phyloP scores from a whole-genome alignment of 208 protist species.

The Crithidia expoeki region DNA sequence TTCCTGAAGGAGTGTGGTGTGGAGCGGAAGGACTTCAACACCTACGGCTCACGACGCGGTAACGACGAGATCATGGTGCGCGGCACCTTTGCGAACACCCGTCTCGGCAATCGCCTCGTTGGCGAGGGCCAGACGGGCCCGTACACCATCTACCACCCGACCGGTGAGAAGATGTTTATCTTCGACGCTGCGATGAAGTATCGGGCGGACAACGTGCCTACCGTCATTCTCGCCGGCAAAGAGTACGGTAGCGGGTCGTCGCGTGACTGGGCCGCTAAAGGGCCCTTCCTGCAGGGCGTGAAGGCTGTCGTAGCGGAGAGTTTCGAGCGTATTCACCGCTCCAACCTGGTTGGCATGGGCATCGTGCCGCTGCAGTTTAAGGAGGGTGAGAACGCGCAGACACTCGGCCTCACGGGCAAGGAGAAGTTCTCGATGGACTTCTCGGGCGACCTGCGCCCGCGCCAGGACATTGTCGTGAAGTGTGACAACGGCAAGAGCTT shows the following conservation, averaged over 20 bases:
- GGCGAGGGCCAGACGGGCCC: conserved; percentile 91
- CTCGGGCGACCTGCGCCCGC: conserved; percentile 75
- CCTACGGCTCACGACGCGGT: conserved; percentile 95
- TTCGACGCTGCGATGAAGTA: conserved; percentile 96
- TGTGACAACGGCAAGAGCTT: conserved; percentile 89
- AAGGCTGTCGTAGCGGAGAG: conserved; percentile 93
- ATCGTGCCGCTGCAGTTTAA: conserved; percentile 96
- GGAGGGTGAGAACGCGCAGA: conserved; percentile 78
- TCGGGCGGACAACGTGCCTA: conserved; percentile 54
- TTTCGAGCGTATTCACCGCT: conserved; percentile 96
- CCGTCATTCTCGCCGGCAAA: conserved; percentile 95
- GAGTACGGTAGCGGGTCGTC: conserved; percentile 96
- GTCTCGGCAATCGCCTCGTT: conserved; percentile 93
- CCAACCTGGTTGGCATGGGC: conserved; percentile 96
- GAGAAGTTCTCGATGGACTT: conserved; percentile 93
- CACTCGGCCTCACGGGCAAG: conserved; percentile 92
- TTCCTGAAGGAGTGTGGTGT: conserved; percentile 85
- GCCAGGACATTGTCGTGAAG: conserved; percentile 87
- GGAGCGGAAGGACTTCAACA: conserved; percentile 95
- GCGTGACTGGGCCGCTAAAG: conserved; percentile 97
- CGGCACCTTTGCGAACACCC: conserved; percentile 96
- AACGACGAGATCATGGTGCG: conserved; percentile 97
- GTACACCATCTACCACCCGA: conserved; percentile 92
- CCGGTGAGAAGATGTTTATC: conserved; percentile 92
- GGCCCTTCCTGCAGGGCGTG: conserved; percentile 94